These are phyloP conservation scores for Alternaria triticimaculans DNA, from an alignment of 2,329 filamentous ascomycete genomes.

Conservation along the genomic window DNA sequence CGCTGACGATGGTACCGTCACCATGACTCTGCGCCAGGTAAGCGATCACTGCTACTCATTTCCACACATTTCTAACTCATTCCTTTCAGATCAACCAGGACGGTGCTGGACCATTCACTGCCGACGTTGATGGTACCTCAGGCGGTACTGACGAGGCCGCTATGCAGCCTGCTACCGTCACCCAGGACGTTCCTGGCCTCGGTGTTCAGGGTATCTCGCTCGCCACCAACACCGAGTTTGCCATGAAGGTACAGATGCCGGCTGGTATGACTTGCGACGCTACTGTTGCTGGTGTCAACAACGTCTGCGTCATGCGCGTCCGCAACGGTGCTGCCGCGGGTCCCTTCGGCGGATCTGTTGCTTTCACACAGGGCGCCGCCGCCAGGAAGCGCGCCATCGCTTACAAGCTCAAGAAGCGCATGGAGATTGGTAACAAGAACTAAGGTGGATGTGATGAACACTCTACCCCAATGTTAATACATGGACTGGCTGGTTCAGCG, in stretches of 20 bases:
- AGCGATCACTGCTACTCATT: background rate
- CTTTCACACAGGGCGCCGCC: slow-evolving; percentile 66
- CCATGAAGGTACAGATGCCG: slow-evolving; percentile 69
- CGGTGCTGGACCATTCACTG: slow-evolving; percentile 69
- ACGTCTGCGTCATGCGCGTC: slow-evolving; percentile 71
- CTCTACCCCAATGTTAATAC: background rate
- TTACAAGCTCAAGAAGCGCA: slow-evolving; percentile 55
- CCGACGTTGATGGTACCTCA: slow-evolving; percentile 67
- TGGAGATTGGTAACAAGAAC: slow-evolving; percentile 39
- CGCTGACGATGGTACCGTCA: slow-evolving; percentile 65
- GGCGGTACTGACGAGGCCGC: slow-evolving; percentile 66
- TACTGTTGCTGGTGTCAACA: slow-evolving; percentile 63
- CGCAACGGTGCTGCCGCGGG: slow-evolving; percentile 68
- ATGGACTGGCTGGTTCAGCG: slow-evolving; percentile 23
- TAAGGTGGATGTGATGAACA: slow-evolving; percentile 8
- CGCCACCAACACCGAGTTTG: slow-evolving; percentile 67
- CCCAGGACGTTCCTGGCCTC: slow-evolving; percentile 66
- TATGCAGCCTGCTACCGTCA: slow-evolving; percentile 66
- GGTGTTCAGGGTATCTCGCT: slow-evolving; percentile 64
- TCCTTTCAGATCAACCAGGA: slow-evolving; percentile 66
- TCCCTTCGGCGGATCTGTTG: slow-evolving; percentile 71
- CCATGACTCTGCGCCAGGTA: slow-evolving; percentile 68
- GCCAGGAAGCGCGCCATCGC: slow-evolving; percentile 68
- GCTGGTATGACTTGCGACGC: slow-evolving; percentile 71
- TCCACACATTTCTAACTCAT: background rate